Conservation (phyloP, 2,329 filamentous ascomycete genomes). For the Paradendryphiella salina region DNA sequence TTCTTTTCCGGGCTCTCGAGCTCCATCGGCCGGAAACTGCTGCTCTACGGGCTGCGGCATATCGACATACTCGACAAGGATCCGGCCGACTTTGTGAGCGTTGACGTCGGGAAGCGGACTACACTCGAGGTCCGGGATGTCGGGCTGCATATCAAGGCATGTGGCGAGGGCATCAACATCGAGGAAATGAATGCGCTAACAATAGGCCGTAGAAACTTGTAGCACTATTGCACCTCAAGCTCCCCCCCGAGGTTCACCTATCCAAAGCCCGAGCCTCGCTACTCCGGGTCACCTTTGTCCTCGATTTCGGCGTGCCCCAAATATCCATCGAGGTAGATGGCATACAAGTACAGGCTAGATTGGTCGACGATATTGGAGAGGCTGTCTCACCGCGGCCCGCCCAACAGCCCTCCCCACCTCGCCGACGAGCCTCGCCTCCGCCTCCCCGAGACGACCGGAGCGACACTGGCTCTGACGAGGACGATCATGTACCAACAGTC, state of each 20-base stretch:
- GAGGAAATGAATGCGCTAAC: constrained; percentile 19
- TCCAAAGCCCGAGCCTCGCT: constrained; percentile 73
- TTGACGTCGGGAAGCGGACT: constrained; percentile 78
- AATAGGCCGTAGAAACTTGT: constrained; percentile 70
- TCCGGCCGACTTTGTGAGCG: constrained; percentile 81
- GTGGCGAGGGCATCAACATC: constrained; percentile 22
- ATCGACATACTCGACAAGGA: constrained; percentile 88
- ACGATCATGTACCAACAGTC: constrained; percentile 63
- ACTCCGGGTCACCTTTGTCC: constrained; percentile 79
- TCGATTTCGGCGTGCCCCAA: constrained; percentile 83
- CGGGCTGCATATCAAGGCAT: constrained; percentile 75
- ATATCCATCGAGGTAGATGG: constrained; percentile 83
- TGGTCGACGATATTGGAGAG: constrained; percentile 25
- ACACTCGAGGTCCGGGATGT: constrained; percentile 87
- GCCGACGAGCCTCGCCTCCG: constrained; percentile 15
- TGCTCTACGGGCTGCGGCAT: constrained; percentile 81
- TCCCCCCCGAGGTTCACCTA: constrained; percentile 69
- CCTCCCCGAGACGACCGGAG: constrained; percentile 10
- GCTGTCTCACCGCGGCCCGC: constrained; percentile 7
- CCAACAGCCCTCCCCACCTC: constrained; percentile 11
- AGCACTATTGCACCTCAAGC: constrained; percentile 66
- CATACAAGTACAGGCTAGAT: constrained; percentile 65
- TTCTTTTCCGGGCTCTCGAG: constrained; percentile 67
- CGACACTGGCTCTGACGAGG: constrained; percentile 35
- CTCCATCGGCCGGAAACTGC: constrained; percentile 81